Evolutionary conservation across 331 rosid genomes (phyloP), one percentile per base, ranked within the genome.

Genomic region (Cydonia oblonga): DNA sequence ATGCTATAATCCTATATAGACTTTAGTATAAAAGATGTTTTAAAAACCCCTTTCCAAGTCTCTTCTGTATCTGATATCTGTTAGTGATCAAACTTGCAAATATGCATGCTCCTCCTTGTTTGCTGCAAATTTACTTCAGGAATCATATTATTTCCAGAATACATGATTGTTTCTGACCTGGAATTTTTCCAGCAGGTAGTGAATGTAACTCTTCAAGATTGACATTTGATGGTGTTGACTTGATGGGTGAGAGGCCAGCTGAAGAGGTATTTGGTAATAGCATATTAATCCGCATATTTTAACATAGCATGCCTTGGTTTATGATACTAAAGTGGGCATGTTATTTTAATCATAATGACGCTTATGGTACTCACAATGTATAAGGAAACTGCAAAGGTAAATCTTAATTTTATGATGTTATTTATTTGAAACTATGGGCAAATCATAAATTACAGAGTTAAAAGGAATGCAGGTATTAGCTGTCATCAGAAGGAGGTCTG

Each of bases 161-260:
- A 54, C 62, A 29, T 67, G 42, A 35, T 60, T 75, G 70, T 40
- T n/a, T n/a, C 69, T 73, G 59, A 73, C 78, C 64, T 77, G 56
- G 80, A 77, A 80, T 59, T 68, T 80, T 84, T 60, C 60, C 81
- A 76, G 78, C 96, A 89, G 98, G 97, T 85, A 93, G 97, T 86
- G 86, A 86, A 83, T 90, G 96, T 83, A 93, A 90, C 83, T 81
- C 88, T 79, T 84, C 91, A 30, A 93, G 76, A 81, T 78, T 87
- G 85, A 93, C 98, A n/a, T 86, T 89, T 84, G 96, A 93, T 68
- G 98, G 98, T 44, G 97, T 93, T 81, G 98, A 93, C 80, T 70
- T 79, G 51, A 90, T 90, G 96, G 98, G 98, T 6, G 90, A 90
- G 83, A 89, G 98, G 70, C 89, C 90, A 46, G 96, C 97, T 57